These are phyloP conservation scores for Melanogaster broomeanus DNA, from an alignment of 768 basidiomycete genomes.

Conservation along the genomic window DNA sequence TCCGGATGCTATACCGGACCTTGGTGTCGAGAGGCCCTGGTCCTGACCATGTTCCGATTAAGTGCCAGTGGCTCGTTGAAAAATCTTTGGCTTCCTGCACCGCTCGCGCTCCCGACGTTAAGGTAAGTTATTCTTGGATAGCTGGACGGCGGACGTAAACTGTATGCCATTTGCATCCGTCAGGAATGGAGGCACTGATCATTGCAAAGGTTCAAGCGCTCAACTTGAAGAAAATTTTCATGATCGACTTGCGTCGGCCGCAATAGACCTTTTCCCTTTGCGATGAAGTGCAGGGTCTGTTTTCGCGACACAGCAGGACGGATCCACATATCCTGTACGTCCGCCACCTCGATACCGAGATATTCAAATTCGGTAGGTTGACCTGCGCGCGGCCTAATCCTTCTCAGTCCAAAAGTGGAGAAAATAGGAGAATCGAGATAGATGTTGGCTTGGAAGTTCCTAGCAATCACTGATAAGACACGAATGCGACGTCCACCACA, in stretches of 20 bases:
- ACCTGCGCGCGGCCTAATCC: neutral
- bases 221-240: conserved; percentile 10
- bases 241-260: conserved; percentile 17
- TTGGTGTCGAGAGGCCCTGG: neutral
- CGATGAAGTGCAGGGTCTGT: neutral
- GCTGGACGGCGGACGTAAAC: neutral
- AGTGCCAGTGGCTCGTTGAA: too few relatives aligned
- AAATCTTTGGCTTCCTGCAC: conserved; percentile 9
- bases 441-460: neutral
- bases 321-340: neutral
- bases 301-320: neutral
- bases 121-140: neutral
- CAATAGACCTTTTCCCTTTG: neutral
- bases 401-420: neutral
- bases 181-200: conserved; percentile 19
- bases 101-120: neutral
- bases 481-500: neutral
- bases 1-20: conserved; percentile 8
- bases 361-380: conserved; percentile 3
- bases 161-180: neutral
- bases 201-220: neutral
- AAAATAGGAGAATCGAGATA: neutral
- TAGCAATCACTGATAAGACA: neutral
- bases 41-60: neutral
- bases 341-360: neutral